These are phyloP conservation scores for Macadamia integrifolia DNA, from an alignment of 164 flowering plant species.

Conservation along the genomic window DNA sequence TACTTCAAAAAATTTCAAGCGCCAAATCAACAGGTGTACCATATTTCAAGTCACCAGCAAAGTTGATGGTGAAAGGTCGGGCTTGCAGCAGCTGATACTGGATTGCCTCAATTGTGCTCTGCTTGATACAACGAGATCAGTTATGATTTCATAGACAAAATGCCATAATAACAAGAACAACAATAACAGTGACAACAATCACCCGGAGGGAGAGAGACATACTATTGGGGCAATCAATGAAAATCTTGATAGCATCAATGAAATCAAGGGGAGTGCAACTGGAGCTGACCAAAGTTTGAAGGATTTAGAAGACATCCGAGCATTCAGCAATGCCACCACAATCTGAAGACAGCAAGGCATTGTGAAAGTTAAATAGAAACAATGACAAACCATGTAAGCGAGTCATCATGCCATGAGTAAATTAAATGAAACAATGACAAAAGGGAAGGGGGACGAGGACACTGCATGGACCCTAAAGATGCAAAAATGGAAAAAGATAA, in stretches of 20 bases:
- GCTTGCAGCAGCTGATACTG: slow-evolving; percentile 83
- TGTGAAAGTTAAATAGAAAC: slow-evolving; percentile 9
- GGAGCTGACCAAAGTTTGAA: slow-evolving; percentile 59
- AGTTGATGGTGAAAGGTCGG: slow-evolving; percentile 59
- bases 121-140: slow-evolving; percentile 20
- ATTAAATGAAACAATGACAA: too few species aligned
- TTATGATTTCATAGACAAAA: neutral
- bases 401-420: too few species aligned
- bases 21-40: slow-evolving; percentile 35
- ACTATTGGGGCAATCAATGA: slow-evolving; percentile 90
- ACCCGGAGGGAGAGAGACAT: slow-evolving; percentile 14
- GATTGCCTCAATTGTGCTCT: slow-evolving; percentile 78
- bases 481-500: neutral
- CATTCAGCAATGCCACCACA: slow-evolving; percentile 70
- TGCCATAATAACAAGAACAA: neutral
- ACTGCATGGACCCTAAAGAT: neutral
- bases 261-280: slow-evolving; percentile 46
- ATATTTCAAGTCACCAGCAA: slow-evolving; percentile 86
- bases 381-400: neutral
- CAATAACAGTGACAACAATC: too few species aligned
- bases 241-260: slow-evolving; percentile 78
- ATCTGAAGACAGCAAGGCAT: slow-evolving; percentile 42
- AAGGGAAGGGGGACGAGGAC: too few species aligned
- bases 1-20: neutral
- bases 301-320: slow-evolving; percentile 74